Evolutionary conservation across 1,284 basidiomycete species (phyloP).

Genomic region (Malassezia furfur): DNA sequence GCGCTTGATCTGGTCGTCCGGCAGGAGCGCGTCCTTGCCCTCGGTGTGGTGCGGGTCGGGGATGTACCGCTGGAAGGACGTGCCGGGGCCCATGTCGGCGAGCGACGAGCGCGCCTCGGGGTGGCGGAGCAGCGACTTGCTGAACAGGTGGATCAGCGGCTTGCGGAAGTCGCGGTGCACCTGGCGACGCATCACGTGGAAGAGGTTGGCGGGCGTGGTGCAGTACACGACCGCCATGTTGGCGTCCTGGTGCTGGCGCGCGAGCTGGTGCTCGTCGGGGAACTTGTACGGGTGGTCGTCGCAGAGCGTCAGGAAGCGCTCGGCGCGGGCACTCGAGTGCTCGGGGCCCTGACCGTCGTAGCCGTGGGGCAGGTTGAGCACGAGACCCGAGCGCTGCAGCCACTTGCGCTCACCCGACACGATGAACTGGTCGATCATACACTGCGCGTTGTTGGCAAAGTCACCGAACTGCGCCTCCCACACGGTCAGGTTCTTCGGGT

Average conservation of each 20-base stretch:
- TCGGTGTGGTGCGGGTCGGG: constrained; percentile 67
- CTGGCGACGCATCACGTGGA: constrained; percentile 48
- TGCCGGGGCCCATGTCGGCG: constrained; percentile 78
- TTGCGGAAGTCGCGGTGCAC: constrained; percentile 48
- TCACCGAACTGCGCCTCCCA: constrained; percentile 99
- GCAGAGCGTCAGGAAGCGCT: constrained; percentile 93
- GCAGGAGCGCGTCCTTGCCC: constrained; percentile 56
- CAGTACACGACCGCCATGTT: constrained; percentile 99
- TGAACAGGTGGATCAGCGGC: constrained; percentile 74
- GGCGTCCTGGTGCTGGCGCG: constrained; percentile 94
- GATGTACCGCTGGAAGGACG: constrained; percentile 83
- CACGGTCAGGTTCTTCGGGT: constrained; percentile 82
- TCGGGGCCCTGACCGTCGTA: constrained; percentile 99
- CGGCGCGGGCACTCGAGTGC: constrained; percentile 89
- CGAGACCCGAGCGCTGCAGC: constrained; percentile 87
- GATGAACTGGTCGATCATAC: constrained; percentile 98
- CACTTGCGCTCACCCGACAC: constrained; percentile 96
- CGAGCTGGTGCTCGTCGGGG: constrained; percentile 79
- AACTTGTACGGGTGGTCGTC: constrained; percentile 91
- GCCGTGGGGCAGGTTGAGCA: constrained; percentile 78
- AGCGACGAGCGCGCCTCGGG: constrained; percentile 77
- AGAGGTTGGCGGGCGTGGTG: constrained; percentile 53
- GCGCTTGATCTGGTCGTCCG: constrained; percentile 75
- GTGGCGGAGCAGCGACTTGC: constrained; percentile 86
- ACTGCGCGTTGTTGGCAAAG: constrained; percentile 69